Evolutionary conservation across 345 rosid species (phyloP).

Genomic region (Noccaea caerulescens): DNA sequence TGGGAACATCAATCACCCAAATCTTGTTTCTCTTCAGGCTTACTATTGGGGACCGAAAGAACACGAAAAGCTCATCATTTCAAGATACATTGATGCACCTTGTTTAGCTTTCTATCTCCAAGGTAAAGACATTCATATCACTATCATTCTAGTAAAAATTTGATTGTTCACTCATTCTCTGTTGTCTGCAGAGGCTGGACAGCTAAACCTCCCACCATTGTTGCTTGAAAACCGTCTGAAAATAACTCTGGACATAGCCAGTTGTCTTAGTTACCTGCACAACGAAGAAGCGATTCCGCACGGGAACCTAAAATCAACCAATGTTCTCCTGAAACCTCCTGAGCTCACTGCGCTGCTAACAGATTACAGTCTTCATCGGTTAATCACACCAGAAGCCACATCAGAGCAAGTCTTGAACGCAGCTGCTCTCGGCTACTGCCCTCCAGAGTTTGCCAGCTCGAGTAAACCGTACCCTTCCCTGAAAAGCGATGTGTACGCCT

Average conservation of each 20-base stretch:
- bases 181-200: slow-evolving; percentile 59
- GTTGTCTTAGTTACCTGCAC: slow-evolving; percentile 83
- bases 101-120: slow-evolving; percentile 78
- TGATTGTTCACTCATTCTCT: neutral
- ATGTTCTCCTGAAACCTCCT: slow-evolving; percentile 65
- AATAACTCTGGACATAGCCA: slow-evolving; percentile 60
- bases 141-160: neutral
- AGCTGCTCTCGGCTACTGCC: slow-evolving; percentile 84
- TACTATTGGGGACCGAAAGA: slow-evolving; percentile 88
- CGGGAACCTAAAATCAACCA: slow-evolving; percentile 88
- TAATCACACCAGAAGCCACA: slow-evolving; percentile 78
- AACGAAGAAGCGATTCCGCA: slow-evolving; percentile 86
- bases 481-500: slow-evolving; percentile 87
- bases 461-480: slow-evolving; percentile 84
- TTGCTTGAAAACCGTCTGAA: slow-evolving; percentile 63
- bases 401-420: slow-evolving; percentile 89
- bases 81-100: slow-evolving; percentile 61
- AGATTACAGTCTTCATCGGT: slow-evolving; percentile 85
- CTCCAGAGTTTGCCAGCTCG: slow-evolving; percentile 89
- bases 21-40: slow-evolving; percentile 79
- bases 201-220: slow-evolving; percentile 56
- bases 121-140: slow-evolving; percentile 50
- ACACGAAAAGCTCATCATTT: slow-evolving; percentile 82
- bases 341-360: slow-evolving; percentile 62
- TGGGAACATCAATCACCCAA: slow-evolving; percentile 80